Evolutionary conservation across 768 basidiomycete species (phyloP).

Genomic region (Mycena filopes): DNA sequence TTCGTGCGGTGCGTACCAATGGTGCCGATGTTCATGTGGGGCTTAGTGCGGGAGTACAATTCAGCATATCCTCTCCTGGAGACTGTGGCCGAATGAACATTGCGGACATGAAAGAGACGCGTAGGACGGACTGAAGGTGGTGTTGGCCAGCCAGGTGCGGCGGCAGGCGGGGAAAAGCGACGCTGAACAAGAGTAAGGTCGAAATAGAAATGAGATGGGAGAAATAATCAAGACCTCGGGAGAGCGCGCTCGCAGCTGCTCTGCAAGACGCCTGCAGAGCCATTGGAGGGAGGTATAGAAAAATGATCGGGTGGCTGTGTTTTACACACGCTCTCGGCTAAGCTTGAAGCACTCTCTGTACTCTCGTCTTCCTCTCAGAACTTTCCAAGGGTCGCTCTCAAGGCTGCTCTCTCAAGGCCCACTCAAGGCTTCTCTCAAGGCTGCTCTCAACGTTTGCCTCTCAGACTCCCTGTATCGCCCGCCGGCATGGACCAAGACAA

Average conservation of each 20-base stretch:
- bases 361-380: no score
- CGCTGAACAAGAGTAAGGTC: constrained; percentile 36
- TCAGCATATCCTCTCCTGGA: constrained; percentile 82
- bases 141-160: constrained; percentile 39
- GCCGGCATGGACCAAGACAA: constrained; percentile 56
- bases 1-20: constrained; percentile 67
- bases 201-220: neutral
- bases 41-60: constrained; percentile 78
- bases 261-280: constrained; percentile 65
- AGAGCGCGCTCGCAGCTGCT: constrained; percentile 56
- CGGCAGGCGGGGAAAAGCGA: constrained; percentile 52
- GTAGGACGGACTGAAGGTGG: constrained; percentile 24
- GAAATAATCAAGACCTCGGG: constrained; percentile 51
- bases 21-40: constrained; percentile 96
- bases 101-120: constrained; percentile 16
- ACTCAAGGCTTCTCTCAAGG: no score
- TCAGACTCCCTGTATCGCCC: no score
- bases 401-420: no score
- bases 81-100: constrained; percentile 44
- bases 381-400: no score
- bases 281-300: constrained; percentile 33
- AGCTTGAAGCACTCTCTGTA: no score
- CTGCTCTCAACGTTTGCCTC: no score
- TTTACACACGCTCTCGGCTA: no score
- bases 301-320: neutral